Conservation (phyloP, 306 rosid species). For the Acacia acuminata region DNA sequence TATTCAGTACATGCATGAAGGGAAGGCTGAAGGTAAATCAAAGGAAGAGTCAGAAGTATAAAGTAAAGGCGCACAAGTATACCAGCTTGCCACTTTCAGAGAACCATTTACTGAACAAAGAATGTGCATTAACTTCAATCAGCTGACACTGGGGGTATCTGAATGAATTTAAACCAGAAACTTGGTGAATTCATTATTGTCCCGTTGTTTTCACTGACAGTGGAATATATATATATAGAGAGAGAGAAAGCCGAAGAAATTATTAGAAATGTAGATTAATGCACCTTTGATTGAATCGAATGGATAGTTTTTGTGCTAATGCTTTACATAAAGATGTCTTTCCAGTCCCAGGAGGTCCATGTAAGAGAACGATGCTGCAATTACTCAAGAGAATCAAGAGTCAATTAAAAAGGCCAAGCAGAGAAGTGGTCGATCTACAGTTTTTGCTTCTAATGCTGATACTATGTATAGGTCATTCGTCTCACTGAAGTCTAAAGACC, state of each 20-base stretch:
- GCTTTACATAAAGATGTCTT: slow-evolving; percentile 94
- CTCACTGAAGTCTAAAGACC: no score
- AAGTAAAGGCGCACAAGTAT: slow-evolving; percentile 38
- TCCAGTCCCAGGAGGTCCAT: slow-evolving; percentile 98
- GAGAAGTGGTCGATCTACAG: no score
- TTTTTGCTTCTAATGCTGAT: no score
- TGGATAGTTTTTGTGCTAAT: slow-evolving; percentile 88
- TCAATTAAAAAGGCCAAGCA: neutral
- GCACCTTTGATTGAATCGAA: slow-evolving; percentile 79
- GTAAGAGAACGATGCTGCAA: slow-evolving; percentile 81
- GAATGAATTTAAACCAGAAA: slow-evolving; percentile 26
- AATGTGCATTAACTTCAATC: slow-evolving; percentile 95
- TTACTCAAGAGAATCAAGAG: neutral
- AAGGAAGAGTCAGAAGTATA: slow-evolving; percentile 14
- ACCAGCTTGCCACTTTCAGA: slow-evolving; percentile 99
- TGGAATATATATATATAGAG: neutral
- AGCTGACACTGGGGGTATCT: slow-evolving; percentile 83
- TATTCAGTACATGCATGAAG: neutral
- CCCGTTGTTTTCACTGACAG: slow-evolving; percentile 13
- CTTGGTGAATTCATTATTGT: slow-evolving; percentile 10
- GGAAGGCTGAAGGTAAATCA: slow-evolving; percentile 10
- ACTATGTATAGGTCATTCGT: no score
- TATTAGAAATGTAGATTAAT: slow-evolving; percentile 13
- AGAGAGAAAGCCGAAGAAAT: neutral
- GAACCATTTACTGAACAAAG: slow-evolving; percentile 99